A percentile compares a stretch with the other conserved stretches of the same genome.
These are phyloP conservation scores for Fistulina hepatica DNA, from an alignment of 1,284 basidiomycete genomes.

Conservation along the genomic window DNA sequence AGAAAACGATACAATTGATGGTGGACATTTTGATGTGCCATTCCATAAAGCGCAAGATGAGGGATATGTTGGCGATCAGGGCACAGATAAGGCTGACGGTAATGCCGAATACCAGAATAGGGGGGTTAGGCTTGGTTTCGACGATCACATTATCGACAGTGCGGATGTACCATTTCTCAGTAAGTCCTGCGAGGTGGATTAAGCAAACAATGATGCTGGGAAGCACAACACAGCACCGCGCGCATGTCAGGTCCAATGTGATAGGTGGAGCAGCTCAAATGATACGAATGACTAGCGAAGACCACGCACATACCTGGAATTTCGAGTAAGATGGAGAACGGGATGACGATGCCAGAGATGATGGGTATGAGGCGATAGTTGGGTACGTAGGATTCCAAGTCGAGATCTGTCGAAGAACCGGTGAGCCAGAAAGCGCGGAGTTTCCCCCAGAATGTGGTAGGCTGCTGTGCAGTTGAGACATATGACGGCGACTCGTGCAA, in stretches of 20 bases:
- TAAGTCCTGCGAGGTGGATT: too few relatives aligned
- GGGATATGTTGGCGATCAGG: constrained; percentile 56
- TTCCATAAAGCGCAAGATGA: constrained; percentile 67
- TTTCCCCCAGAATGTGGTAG: too few relatives aligned
- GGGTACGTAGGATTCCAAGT: constrained; percentile 21
- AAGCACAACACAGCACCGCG: too few relatives aligned
- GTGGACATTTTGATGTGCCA: constrained; percentile 52
- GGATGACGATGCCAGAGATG: constrained; percentile 58
- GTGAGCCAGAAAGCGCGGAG: too few relatives aligned
- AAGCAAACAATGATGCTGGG: too few relatives aligned
- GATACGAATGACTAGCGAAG: constrained; percentile 16
- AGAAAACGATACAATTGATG: constrained; percentile 46
- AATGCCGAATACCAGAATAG: constrained; percentile 51
- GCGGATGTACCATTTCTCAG: constrained; percentile 49
- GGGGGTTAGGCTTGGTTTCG: constrained; percentile 42
- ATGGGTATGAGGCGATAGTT: constrained; percentile 53
- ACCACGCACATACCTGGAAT: constrained; percentile 61
- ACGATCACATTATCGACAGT: constrained; percentile 37
- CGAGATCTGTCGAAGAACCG: constrained; percentile 15
- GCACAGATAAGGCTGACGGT: constrained; percentile 60
- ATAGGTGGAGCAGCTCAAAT: background rate
- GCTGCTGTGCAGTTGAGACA: too few relatives aligned
- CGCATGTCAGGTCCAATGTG: background rate
- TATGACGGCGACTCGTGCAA: too few relatives aligned
- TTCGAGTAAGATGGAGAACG: constrained; percentile 71